Evolutionary conservation across 257 asterid species (phyloP).

Genomic region (Coffea canephora): DNA sequence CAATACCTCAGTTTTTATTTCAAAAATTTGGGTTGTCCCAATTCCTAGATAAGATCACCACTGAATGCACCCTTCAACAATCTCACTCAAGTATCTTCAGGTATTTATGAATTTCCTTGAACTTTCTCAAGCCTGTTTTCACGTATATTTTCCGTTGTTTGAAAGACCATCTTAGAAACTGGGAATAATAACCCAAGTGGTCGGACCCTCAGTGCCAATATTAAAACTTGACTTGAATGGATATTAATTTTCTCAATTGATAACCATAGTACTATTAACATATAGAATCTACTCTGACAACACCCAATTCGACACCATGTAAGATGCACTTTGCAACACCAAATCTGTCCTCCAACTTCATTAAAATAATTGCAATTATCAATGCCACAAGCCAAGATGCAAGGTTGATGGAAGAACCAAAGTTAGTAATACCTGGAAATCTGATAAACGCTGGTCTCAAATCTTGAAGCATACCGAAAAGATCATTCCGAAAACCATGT

Average conservation of each 20-base stretch:
- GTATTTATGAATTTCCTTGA: not conserved
- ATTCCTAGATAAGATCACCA: no score
- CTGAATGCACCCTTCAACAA: not conserved
- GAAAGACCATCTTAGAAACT: not conserved
- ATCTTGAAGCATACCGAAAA: conserved; percentile 66
- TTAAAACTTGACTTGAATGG: not conserved
- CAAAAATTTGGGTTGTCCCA: no score
- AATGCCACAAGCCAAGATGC: not conserved
- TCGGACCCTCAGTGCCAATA: not conserved
- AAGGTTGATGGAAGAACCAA: not conserved
- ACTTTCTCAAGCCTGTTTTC: not conserved
- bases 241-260: not conserved
- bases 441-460: conserved; percentile 78
- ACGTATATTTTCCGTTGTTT: not conserved
- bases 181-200: not conserved
- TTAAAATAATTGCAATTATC: not conserved
- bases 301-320: not conserved
- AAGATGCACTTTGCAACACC: not conserved
- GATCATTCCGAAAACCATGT: conserved; percentile 92
- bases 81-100: not conserved
- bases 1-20: no score
- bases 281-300: not conserved
- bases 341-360: not conserved
- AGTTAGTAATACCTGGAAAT: conserved; percentile 68
- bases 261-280: not conserved